Base-by-base conservation (phyloP, 768 basidiomycete genomes). In the Leccinellum luteum region DNA sequence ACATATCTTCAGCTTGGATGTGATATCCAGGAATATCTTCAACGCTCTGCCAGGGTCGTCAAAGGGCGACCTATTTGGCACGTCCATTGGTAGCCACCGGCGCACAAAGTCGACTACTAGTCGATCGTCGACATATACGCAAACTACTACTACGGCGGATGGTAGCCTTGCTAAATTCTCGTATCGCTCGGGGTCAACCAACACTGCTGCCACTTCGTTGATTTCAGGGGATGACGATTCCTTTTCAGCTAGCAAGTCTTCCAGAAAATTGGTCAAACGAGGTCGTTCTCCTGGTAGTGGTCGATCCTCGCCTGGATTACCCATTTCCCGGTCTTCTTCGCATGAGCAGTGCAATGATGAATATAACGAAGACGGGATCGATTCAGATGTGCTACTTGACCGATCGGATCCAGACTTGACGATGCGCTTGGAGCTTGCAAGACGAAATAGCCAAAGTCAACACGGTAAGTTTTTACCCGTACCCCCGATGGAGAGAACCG, bases 1-100 rank as follows among this genome's bases (percentile, higher is more conserved):
- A 2, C 85, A 89, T n/a, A 91, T 93, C 51, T 93, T 96, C 68
- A 86, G 90, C 32, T 79, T 98, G 52, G 94, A 98, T 66, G 89
- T 85, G 19, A 88, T 98, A 63, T 94, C 92, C 19, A 84, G 92
- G 45, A 94, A 93, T 71, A 79, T 98, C 28, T 95, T 97, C 74
- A 85, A 81, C 64, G 69, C 83, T 6, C 82, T 85, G 3, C 81
- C 87, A 30, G 89, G 86, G 9, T 83, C 82, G 12, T 76, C 84
- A 9, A 85, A 86, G 74, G 82, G 82, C 31, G 92, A 94, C 60
- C 78, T 92, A 55, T 92, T 94, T 67, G 82, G 85, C 30, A 85
- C 84, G 5, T 86, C 87, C 0, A 83, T 89, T 34, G 87, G 80
- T 64, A 78, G 85, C 55, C 85, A 85, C 66, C 81, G 81, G 58